Evolutionary conservation across 495 filamentous ascomycete genomes (phyloP), one percentile per base, ranked within the genome.

Genomic region (Elaphomyces granulatus): DNA sequence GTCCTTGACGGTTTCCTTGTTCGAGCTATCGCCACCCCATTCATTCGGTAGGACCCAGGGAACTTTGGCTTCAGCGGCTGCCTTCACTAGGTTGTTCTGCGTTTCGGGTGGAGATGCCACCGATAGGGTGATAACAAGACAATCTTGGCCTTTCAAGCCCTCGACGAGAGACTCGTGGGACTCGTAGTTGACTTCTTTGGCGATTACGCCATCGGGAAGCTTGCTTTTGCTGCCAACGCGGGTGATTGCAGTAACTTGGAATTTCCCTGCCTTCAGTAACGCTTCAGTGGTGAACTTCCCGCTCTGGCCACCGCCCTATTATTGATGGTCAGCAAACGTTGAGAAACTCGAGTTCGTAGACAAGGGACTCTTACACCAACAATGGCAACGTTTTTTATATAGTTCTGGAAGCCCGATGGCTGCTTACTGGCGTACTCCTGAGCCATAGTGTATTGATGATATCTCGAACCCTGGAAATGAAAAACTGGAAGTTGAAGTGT

Each of bases 1-100:
- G 36, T 74, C 66, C 15, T 60, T 44, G 32, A 44, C 16, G 3
- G 68, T 28, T 3, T 39, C 17, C 10, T 61, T 45, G 41, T 75
- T 55, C 2, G 46, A 33, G 8, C 32, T 39, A 40, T 75, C 68
- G 15, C 38, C 34, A 16, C 67, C 67, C 44, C 54, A 81, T 34
- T 63, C 64, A 52, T 80, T 80, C 14, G 80, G 78, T 21, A 81
- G 48, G 37, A 83, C 51, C 57, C 72, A 81, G 0, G 51, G 55
- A 0, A 83, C 72, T 3, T 67, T 68, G 1, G 80, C 78, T 31
- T 68, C 59, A 3, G 62, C 72, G 1, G 80, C 80, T 0, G 78
- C 78, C 2, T 64, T 46, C 44, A 79, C 53, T 38, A 83, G 60
- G 34, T 63, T 58, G 20, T 37, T 36, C 12, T 77, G 65, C 1